Base-by-base conservation (phyloP, 257 asterid species). In the Gynochthodes officinalis region DNA sequence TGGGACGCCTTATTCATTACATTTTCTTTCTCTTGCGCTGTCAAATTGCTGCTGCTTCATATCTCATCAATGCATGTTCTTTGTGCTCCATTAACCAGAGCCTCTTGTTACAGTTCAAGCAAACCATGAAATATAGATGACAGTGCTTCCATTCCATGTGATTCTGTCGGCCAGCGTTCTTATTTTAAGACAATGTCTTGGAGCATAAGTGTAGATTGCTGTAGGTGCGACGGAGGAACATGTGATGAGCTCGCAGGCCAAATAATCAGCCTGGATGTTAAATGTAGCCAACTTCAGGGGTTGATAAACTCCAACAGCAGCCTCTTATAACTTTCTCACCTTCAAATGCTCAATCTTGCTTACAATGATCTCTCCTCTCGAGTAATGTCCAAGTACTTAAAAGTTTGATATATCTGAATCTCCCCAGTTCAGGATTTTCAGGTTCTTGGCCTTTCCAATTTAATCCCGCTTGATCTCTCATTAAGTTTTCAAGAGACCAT, bases 241-340 rank as follows among this genome's bases (percentile, higher is more conserved):
- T 18, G 63, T 19, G 50, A 75, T 57, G n/a, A 59, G 61, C 48
- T 16, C 52, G 30, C 69, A 7, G 65, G 75, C 25, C n/a, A n/a
- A n/a, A n/a, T 74, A 60, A 64, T 64, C 42, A 55, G 32, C 43
- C 73, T 25, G 30, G 73, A 40, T 64, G 73, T 53, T 19, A 37
- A 43, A 64, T 64, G 58, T 33, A 53, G 59, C 67, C 37, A 25
- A 57, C 77, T 49, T 33, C 39, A 53, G 8, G 73, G 73, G 23
- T 28, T 1, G 33, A 65, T 74, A 28, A 25, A 74, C 48, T 40
- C 59, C 0, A 40, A 19, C 50, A 74, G 4, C 37, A 53, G 25
- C 58, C 57, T 65, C 58, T 40, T 74, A 42, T 50, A 52, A 9
- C 48, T 74, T 13, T 53, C 46, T 19, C 67, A 0, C 18, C 43